phyloP scores from a whole-genome alignment of 768 basidiomycete species.

The Hypholoma sublateritium region DNA sequence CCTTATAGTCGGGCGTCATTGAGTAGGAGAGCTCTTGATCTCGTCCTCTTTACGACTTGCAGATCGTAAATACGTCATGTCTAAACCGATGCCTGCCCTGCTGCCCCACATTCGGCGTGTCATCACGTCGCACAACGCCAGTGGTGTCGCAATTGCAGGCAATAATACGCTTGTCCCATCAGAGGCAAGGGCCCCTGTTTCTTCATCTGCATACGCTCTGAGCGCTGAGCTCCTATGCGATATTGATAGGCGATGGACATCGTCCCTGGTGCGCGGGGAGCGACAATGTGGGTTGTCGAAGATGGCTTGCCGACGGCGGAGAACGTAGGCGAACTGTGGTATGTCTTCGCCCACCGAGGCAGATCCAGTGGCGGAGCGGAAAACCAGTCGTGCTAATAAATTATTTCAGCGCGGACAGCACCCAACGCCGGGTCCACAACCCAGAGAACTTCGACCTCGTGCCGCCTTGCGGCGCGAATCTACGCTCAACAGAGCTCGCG shows the following conservation, averaged over 20 bases:
- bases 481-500: constrained; percentile 53
- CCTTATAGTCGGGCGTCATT: too few species aligned
- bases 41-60: background rate
- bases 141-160: constrained; percentile 41
- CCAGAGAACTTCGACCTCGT: constrained; percentile 42
- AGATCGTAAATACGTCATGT: constrained; percentile 21
- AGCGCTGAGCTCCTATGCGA: background rate
- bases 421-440: constrained; percentile 36
- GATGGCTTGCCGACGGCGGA: constrained; percentile 45
- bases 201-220: background rate
- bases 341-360: background rate
- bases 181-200: constrained; percentile 23
- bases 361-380: too few species aligned
- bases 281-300: constrained; percentile 48
- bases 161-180: constrained; percentile 31
- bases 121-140: constrained; percentile 47
- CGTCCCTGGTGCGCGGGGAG: constrained; percentile 35
- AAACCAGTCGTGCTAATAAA: too few species aligned
- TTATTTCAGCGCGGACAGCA: constrained; percentile 49
- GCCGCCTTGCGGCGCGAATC: constrained; percentile 43
- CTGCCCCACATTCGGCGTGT: constrained; percentile 46
- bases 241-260: constrained; percentile 29
- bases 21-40: background rate
- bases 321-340: background rate
- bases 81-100: constrained; percentile 17